phyloP scores from a whole-genome alignment of 169 alveolate genomes.

The Cyclospora cayetanensis region DNA sequence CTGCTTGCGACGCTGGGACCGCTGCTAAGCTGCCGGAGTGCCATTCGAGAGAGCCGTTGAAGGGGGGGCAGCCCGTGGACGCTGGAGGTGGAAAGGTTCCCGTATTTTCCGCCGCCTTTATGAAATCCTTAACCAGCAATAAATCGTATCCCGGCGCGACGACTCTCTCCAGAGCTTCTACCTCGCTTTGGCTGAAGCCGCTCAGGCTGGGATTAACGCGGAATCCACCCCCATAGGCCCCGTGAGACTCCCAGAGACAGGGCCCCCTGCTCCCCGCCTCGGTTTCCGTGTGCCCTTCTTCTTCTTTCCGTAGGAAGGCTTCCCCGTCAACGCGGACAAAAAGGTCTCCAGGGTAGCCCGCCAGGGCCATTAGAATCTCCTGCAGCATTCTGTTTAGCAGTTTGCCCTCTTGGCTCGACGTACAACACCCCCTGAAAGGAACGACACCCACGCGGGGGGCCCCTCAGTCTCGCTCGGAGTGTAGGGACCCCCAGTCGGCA shows the following conservation, averaged over 20 bases:
- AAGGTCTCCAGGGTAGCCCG: conserved; percentile 73
- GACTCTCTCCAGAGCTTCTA: conserved; percentile 17
- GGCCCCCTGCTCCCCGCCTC: background rate
- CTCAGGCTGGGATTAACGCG: conserved; percentile 2
- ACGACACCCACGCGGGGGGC: background rate
- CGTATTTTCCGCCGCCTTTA: background rate
- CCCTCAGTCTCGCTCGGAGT: too few species aligned
- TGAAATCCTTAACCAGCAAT: conserved; percentile 9
- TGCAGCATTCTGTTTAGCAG: conserved; percentile 56
- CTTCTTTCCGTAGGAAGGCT: background rate
- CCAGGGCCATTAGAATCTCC: conserved; percentile 69
- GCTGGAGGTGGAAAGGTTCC: background rate
- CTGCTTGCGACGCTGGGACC: background rate
- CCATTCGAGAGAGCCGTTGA: background rate
- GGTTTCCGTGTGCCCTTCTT: background rate
- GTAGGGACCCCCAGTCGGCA: too few species aligned
- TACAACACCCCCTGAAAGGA: background rate
- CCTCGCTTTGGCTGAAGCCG: background rate
- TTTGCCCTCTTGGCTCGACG: background rate
- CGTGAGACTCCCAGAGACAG: background rate
- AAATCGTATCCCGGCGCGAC: conserved; percentile 36
- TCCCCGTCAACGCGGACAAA: background rate
- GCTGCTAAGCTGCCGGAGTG: background rate
- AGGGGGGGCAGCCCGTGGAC: background rate
- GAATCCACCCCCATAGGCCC: conserved; percentile 7